Evolutionary conservation across 371 early-diverging fungal genomes (phyloP), one percentile per base, ranked within the genome.

Genomic region (Lichtheimia corymbifera): DNA sequence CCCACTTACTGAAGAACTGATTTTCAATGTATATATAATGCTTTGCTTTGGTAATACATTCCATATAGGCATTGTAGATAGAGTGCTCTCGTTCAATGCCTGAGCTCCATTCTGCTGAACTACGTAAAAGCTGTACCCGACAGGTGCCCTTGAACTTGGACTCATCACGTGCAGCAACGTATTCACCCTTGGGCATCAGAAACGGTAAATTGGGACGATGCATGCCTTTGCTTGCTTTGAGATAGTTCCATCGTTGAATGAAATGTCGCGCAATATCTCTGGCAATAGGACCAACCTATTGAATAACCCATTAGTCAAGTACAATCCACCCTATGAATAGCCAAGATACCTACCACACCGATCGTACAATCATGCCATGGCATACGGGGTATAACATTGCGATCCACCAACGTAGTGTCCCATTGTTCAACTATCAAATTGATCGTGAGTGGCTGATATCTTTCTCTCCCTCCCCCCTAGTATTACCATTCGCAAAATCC

Each of bases 321-420:
- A n/a, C 20, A 11, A 12, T 17, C 11, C 30, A 15, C 12, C 35
- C 14, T 27, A 17, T 14, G 14, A 18, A n/a, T n/a, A 55, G 63
- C 63, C 52, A 60, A 7, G 14, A 13, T 7, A 35, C 55, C 62
- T 64, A 74, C 83, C 77, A 92, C 80, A 45, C 80, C 87, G 60
- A 89, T 75, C 5, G 87, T 85, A 30, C 95, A 84, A 62, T 97
- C 97, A 73, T 96, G 97, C 97, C 97, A 97, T 15, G 96, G 95
- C 95, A 97, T 92, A 51, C 97, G 87, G n/a, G 94, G 85, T 11
- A 79, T 83, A 11, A 71, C 64, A 41, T 71, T 60, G 42, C 85
- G 72, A 55, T 88, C 77, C 14, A 93, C 79, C 15, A 90, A 58
- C 2, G 81, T 76, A 20, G 63, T 65, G 20, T 81, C 71, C 61